Conservation (phyloP, 2,329 filamentous ascomycete species). For the Colletotrichum agaves region DNA sequence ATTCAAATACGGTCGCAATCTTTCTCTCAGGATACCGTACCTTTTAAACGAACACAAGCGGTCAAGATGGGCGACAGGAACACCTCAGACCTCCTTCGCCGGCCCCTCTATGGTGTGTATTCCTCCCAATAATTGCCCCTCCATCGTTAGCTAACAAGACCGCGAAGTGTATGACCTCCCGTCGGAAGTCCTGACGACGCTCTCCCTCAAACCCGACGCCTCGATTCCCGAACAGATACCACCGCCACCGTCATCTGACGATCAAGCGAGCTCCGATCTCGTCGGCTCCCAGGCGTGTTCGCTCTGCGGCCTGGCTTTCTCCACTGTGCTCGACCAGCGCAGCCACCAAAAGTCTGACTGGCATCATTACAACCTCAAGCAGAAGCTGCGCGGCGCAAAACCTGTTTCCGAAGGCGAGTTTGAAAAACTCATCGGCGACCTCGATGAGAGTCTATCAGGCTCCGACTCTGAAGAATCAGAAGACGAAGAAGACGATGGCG, state of each 20-base stretch:
- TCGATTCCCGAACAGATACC: slow-evolving; percentile 40
- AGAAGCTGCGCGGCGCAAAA: slow-evolving; percentile 79
- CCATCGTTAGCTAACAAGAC: slow-evolving; percentile 39
- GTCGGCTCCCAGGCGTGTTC: slow-evolving; percentile 80
- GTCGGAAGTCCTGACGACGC: slow-evolving; percentile 74
- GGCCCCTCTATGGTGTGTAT: slow-evolving; percentile 62
- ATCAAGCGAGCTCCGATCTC: slow-evolving; percentile 47
- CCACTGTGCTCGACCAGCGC: slow-evolving; percentile 81
- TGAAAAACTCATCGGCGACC: slow-evolving; percentile 82
- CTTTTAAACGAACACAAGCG: background rate
- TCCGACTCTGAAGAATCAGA: slow-evolving; percentile 81
- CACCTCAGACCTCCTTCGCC: slow-evolving; percentile 57
- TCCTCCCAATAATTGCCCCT: slow-evolving; percentile 31
- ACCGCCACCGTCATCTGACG: slow-evolving; percentile 36
- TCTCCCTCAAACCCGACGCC: slow-evolving; percentile 60
- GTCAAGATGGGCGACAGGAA: slow-evolving; percentile 51
- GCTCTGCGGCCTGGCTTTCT: slow-evolving; percentile 79
- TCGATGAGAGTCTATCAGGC: slow-evolving; percentile 93
- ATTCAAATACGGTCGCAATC: background rate
- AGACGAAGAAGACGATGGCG: slow-evolving; percentile 65
- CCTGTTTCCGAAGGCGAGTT: slow-evolving; percentile 86
- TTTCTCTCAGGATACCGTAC: background rate
- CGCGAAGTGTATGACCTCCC: slow-evolving; percentile 83
- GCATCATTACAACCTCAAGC: slow-evolving; percentile 94
- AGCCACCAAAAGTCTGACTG: slow-evolving; percentile 89